These are phyloP conservation scores for Eurotiales sp. DNA, from an alignment of 2,329 filamentous ascomycete species.

Conservation along the genomic window DNA sequence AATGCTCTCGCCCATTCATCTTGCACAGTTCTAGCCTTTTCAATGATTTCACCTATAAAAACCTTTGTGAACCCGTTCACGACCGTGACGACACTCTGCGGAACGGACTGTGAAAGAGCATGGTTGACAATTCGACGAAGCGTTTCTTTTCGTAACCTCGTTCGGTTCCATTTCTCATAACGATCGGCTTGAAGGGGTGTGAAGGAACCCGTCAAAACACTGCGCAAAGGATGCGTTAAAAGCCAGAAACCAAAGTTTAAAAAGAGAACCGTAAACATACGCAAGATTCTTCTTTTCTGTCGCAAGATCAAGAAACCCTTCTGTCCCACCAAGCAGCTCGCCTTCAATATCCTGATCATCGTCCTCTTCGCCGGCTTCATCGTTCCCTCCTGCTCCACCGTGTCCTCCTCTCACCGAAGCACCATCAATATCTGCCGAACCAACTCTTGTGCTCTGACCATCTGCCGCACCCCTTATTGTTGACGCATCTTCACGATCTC, in stretches of 20 bases:
- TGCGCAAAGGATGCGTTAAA: conserved; percentile 22
- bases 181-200: conserved; percentile 46
- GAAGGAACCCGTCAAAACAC: conserved; percentile 46
- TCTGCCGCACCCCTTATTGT: conserved; percentile 23
- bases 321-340: conserved; percentile 44
- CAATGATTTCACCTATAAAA: conserved; percentile 63
- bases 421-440: conserved; percentile 31
- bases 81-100: conserved; percentile 59
- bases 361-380: conserved; percentile 48
- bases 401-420: conserved; percentile 22
- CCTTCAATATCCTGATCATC: conserved; percentile 49
- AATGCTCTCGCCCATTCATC: conserved; percentile 47
- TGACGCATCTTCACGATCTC: conserved; percentile 31
- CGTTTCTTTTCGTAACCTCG: conserved; percentile 49
- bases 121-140: conserved; percentile 60
- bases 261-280: conserved; percentile 28
- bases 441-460: conserved; percentile 24
- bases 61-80: conserved; percentile 64
- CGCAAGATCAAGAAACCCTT: conserved; percentile 45
- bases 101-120: conserved; percentile 64
- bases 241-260: not conserved
- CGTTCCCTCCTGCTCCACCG: conserved; percentile 39
- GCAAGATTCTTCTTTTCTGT: conserved; percentile 51
- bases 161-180: conserved; percentile 48
- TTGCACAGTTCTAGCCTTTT: conserved; percentile 62